Evolutionary conservation across 2,329 filamentous ascomycete genomes (phyloP).

Genomic region (Monosporascus sp.): DNA sequence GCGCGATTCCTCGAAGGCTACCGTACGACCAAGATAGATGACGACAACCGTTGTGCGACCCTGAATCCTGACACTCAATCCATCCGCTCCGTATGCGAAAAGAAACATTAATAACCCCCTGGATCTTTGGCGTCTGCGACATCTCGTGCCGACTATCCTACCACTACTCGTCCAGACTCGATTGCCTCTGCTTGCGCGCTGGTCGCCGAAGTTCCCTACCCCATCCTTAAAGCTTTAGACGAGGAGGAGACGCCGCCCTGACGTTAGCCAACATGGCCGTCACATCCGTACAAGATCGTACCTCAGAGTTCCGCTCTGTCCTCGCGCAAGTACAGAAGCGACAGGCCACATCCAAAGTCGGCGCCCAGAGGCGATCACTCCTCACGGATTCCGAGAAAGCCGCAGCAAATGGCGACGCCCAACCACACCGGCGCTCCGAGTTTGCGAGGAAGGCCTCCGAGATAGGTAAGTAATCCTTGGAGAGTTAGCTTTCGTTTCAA

Average conservation of each 20-base stretch:
- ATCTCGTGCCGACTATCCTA: no score
- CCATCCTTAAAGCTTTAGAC: neutral
- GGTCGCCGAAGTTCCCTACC: neutral
- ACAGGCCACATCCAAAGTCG: slow-evolving; percentile 69
- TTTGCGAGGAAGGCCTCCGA: slow-evolving; percentile 89
- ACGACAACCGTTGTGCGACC: no score
- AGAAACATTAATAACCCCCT: no score
- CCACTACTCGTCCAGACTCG: no score
- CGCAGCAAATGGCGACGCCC: slow-evolving; percentile 47
- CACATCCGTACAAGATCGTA: slow-evolving; percentile 90
- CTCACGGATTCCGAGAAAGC: slow-evolving; percentile 69
- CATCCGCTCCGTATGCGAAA: no score
- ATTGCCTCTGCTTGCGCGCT: neutral
- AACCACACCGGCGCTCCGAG: slow-evolving; percentile 66
- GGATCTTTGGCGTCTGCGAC: no score
- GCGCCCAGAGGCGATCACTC: slow-evolving; percentile 75
- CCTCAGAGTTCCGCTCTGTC: slow-evolving; percentile 89
- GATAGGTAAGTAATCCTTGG: slow-evolving; percentile 40
- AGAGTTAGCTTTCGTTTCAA: neutral
- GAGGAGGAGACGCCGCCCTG: neutral
- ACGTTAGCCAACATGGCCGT: slow-evolving; percentile 49
- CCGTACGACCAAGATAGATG: no score
- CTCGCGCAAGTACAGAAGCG: slow-evolving; percentile 78
- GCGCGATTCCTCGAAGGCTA: no score
- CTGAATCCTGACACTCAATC: no score